phyloP scores from a whole-genome alignment of 768 basidiomycete genomes.

The Rhodotorula kratochvilovae region DNA sequence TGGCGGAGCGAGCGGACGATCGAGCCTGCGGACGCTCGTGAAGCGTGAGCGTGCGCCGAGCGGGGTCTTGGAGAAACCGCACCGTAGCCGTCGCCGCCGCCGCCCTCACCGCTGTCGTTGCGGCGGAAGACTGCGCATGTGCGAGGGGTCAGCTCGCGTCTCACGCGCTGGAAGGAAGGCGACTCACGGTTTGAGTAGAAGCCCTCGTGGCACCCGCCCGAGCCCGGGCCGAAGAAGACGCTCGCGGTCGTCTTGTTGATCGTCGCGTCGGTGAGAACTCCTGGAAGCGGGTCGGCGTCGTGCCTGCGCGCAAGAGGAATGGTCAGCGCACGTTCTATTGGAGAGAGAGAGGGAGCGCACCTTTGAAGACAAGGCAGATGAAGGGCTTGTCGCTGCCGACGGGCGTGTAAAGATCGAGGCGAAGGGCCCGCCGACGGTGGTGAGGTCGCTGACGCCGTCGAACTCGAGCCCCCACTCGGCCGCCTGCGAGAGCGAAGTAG shows the following conservation, averaged over 20 bases:
- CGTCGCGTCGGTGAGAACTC: constrained; percentile 32
- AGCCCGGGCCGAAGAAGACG: constrained; percentile 26
- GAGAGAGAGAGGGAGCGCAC: background rate
- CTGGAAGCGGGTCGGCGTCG: constrained; percentile 19
- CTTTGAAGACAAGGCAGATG: constrained; percentile 33
- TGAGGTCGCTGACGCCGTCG: constrained; percentile 24
- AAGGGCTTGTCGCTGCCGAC: constrained; percentile 6
- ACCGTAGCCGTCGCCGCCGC: constrained; percentile 13
- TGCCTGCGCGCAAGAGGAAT: background rate
- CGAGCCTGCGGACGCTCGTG: background rate
- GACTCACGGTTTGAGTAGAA: constrained; percentile 18
- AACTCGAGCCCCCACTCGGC: constrained; percentile 8
- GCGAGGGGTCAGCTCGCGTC: too few species aligned
- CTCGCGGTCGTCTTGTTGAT: constrained; percentile 4
- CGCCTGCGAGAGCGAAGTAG: background rate
- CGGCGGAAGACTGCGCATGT: constrained; percentile 6
- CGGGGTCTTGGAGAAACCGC: too few species aligned
- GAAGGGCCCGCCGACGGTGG: constrained; percentile 10
- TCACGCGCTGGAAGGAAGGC: background rate
- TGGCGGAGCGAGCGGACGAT: constrained; percentile 25
- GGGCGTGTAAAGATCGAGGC: constrained; percentile 23
- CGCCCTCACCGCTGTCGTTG: background rate
- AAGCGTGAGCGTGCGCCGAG: background rate
- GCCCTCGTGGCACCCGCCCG: constrained; percentile 14
- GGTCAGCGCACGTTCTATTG: background rate